A percentile compares a stretch with the other conserved stretches of the same genome.
These are phyloP conservation scores for Carex littledalei DNA, from an alignment of 176 grass and related monocot species.

Conservation along the genomic window DNA sequence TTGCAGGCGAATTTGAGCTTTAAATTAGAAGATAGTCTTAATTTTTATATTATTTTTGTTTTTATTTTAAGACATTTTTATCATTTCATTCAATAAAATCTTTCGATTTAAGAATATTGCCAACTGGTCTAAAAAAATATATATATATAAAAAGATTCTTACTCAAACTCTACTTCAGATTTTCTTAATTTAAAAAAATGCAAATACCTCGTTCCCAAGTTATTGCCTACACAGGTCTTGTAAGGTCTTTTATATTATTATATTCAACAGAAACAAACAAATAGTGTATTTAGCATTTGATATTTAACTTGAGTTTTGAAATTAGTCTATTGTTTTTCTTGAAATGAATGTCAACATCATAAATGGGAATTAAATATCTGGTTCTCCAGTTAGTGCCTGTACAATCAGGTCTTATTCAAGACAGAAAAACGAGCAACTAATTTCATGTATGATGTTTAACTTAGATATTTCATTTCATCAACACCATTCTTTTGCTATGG, in stretches of 20 bases:
- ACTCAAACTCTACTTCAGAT: not conserved
- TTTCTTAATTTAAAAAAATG: not conserved
- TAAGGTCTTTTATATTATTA: no score
- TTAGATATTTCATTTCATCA: not conserved
- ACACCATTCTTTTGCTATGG: not conserved
- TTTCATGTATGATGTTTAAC: not conserved
- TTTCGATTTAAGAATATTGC: no score
- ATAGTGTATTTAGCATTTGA: not conserved
- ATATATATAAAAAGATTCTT: not conserved
- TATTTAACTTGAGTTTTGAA: not conserved
- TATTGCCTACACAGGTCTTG: not conserved
- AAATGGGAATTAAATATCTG: not conserved
- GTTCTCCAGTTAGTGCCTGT: not conserved
- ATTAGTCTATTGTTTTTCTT: not conserved
- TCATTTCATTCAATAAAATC: no score
- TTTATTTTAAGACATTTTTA: no score
- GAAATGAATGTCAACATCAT: not conserved
- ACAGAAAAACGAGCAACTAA: not conserved
- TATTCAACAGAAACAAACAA: not conserved
- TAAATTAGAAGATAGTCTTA: no score
- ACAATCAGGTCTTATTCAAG: constrained; percentile 3
- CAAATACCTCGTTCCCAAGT: not conserved
- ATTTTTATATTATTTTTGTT: no score
- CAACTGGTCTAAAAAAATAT: no score
- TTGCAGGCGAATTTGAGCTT: no score